phyloP scores from a whole-genome alignment of 495 filamentous ascomycete species.

The Talaromyces thailandensis region DNA sequence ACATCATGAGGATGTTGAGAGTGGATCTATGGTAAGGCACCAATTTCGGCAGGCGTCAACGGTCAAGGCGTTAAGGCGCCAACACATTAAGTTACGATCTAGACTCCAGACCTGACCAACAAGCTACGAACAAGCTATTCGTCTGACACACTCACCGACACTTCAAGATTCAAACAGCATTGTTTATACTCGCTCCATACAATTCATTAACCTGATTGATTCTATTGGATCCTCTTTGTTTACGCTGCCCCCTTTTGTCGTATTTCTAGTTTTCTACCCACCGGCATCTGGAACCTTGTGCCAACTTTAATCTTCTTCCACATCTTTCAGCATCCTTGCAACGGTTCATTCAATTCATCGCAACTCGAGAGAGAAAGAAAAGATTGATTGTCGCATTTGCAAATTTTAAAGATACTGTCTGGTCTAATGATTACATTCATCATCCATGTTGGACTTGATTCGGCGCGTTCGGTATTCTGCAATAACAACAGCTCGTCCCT shows the following conservation, averaged over 20 bases:
- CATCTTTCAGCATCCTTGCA: background rate
- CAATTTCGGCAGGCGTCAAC: background rate
- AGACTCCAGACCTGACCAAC: background rate
- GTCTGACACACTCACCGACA: background rate
- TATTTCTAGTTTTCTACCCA: too few species aligned
- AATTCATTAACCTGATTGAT: background rate
- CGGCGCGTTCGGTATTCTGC: background rate
- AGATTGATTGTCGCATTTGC: background rate
- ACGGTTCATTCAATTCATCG: background rate
- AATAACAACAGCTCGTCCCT: background rate
- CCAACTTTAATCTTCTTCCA: background rate
- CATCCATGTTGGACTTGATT: background rate
- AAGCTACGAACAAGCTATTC: background rate
- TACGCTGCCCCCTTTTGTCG: background rate
- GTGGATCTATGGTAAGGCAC: background rate
- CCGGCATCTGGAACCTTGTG: background rate
- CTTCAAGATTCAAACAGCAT: background rate
- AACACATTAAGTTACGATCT: background rate
- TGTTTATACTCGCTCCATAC: background rate
- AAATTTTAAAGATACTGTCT: background rate
- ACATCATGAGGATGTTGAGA: too few species aligned
- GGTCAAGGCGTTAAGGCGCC: background rate
- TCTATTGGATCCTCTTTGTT: background rate
- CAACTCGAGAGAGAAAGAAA: background rate
- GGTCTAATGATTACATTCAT: background rate